Evolutionary conservation across 2,329 filamentous ascomycete species (phyloP).

Genomic region (Aspergillus sp.): DNA sequence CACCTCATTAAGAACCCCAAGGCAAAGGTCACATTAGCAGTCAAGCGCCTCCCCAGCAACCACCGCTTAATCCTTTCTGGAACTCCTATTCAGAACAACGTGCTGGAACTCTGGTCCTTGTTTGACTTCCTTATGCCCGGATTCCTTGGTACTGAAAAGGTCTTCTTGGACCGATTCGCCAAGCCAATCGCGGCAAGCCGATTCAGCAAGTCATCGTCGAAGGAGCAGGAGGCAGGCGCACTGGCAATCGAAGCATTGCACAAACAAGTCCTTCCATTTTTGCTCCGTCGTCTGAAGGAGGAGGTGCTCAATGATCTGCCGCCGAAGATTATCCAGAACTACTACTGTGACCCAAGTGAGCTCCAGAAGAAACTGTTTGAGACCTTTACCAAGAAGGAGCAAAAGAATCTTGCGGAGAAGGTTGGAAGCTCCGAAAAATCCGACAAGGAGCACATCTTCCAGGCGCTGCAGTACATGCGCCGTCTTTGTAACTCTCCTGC

Average conservation of each 20-base stretch:
- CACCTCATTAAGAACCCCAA: constrained; percentile 99
- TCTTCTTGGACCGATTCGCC: constrained; percentile 92
- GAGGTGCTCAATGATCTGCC: constrained; percentile 94
- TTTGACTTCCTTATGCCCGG: constrained; percentile 99
- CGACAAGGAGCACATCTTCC: constrained; percentile 97
- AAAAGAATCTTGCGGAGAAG: constrained; percentile 79
- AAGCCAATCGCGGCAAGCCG: constrained; percentile 93
- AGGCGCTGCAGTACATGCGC: constrained; percentile 98
- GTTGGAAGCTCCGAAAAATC: constrained; percentile 83
- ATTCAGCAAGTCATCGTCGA: constrained; percentile 94
- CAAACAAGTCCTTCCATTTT: constrained; percentile 95
- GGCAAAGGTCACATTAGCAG: constrained; percentile 88
- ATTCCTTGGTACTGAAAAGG: constrained; percentile 91
- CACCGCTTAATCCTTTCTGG: constrained; percentile 94
- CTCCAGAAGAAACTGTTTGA: constrained; percentile 93
- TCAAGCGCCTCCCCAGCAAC: constrained; percentile 85
- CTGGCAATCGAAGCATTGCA: constrained; percentile 96
- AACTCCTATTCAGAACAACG: constrained; percentile 97
- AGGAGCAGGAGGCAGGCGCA: constrained; percentile 95
- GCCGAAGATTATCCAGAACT: constrained; percentile 98
- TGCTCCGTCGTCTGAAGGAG: constrained; percentile 92
- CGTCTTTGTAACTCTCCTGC: constrained; percentile 98
- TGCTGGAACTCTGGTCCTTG: constrained; percentile 92
- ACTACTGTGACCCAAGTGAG: constrained; percentile 96
- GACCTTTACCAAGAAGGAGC: constrained; percentile 90